Base-by-base conservation (phyloP, 176 grass and related monocot species). In the Raddia guianensis region DNA sequence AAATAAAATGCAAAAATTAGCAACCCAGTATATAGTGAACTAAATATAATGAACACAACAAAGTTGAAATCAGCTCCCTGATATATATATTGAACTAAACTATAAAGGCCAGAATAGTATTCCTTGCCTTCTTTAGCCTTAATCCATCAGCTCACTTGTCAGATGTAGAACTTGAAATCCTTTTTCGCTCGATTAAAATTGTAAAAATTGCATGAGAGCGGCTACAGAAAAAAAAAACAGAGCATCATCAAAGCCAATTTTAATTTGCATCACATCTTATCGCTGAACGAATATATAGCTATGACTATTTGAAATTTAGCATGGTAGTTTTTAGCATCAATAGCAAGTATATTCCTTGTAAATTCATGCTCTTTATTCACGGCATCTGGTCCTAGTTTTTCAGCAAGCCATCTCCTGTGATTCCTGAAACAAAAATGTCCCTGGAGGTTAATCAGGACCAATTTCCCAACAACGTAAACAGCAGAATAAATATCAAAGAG, bases 281-380 rank as follows among this genome's bases (percentile, higher is more conserved):
- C 11, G 2, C 52, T 69, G 33, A 60, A 59, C 35, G 13, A 32
- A 44, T 7, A 0, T 59, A 48, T 86, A 45, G 66, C 37, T 59
- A 48, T 27, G 27, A 27, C 32, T 44, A 37, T 42, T 33, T 20
- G 48, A 78, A 62, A 47, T 12, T 16, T 57, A 47, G 18, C 87
- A 89, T 91, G 95, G 84, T 98, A 95, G 77, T 98, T 94, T 91
- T 98, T 98, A n/a, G 90, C 74, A 95, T 98, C 95, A 70, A 53
- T 21, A 59, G 57, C 43, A 73, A 98, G 84, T 83, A 91, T 75
- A 44, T 77, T 89, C 79, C 58, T 91, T 76, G 88, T 89, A 89
- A 95, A 98, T 75, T 98, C 84, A 66, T 81, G 90, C 49, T 98
- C 95, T 64, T 85, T 87, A 76, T 81, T 83, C 66, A 86, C 88